Evolutionary conservation across 192 early-diverging fungal genomes (phyloP), one percentile per base, ranked within the genome.

Genomic region (Haplosporangium gracile): DNA sequence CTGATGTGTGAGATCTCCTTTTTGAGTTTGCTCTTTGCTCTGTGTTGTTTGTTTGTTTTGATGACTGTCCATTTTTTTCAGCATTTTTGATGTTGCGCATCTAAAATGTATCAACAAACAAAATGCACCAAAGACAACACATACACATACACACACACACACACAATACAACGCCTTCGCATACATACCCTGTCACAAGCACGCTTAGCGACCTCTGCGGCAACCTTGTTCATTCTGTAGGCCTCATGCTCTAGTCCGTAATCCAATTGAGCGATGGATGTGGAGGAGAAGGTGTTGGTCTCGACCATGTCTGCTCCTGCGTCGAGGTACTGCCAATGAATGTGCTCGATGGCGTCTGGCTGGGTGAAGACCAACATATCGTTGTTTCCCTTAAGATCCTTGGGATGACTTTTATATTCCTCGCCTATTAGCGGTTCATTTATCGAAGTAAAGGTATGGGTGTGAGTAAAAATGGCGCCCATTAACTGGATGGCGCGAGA

Each of bases 241-340:
- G 95, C 98, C 47, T 94, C 87, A 20, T 95, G 90, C 85, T 98
- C 96, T 85, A 96, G 92, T 45, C 88, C 91, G 78, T 99, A 99
- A 89, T 99, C 98, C 29, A 95, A 93, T 88, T 99, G 98, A 15
- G 97, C 96, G 87, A 98, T 99, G 4, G 92, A 93, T 38, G 98
- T 98, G 9, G 93, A 93, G 34, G 94, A 95, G 91, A 99, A 99
- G n/a, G 98, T 98, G 91, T 99, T 99, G 47, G 98, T 98, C 89
- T 98, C 98, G 65, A 99, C 89, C 90, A 99, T 94, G 84, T 99
- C 98, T 10, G 96, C 89, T 20, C 98, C 98, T 38, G 98, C 96
- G 49, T 95, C 93, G 40, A 99, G 89, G 89, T 99, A 99, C 88
- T 95, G 90, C 76, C 93, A 91, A 91, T 99, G 98, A 87, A 99